phyloP scores from a whole-genome alignment of 805 yeast species.

The Maudiozyma bulderi region DNA sequence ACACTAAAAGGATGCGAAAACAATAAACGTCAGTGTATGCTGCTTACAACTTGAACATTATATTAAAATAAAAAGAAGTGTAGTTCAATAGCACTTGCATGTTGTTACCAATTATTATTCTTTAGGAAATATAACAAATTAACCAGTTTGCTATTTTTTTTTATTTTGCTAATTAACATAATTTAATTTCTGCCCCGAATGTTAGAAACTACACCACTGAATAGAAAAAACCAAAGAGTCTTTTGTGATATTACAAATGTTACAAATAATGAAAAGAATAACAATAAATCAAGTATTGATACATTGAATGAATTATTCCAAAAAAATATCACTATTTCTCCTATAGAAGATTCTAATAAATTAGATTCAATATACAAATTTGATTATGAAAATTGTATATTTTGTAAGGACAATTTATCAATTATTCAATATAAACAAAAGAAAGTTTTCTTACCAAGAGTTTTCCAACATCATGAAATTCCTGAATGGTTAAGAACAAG shows the following conservation, averaged over 20 bases:
- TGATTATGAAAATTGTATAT: not conserved
- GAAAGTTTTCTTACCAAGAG: slow-evolving; percentile 8
- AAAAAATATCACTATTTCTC: no score
- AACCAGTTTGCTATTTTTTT: not conserved
- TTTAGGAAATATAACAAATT: not conserved
- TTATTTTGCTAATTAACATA: no score
- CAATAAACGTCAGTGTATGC: no score
- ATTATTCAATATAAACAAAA: not conserved
- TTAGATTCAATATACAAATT: no score
- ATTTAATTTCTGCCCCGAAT: not conserved
- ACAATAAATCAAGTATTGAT: not conserved
- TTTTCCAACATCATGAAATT: slow-evolving; percentile 16
- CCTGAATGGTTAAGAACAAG: slow-evolving; percentile 7
- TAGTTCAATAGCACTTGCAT: no score
- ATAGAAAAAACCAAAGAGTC: not conserved
- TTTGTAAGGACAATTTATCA: not conserved
- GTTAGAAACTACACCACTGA: not conserved
- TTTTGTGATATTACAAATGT: not conserved
- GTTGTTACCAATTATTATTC: no score
- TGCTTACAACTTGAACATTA: no score
- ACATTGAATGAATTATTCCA: no score
- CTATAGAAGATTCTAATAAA: no score
- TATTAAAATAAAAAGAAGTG: no score
- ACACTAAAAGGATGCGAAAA: no score
- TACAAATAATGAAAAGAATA: not conserved